These are phyloP conservation scores for Venturia asperata DNA, from an alignment of 2,329 filamentous ascomycete species.

Conservation along the genomic window DNA sequence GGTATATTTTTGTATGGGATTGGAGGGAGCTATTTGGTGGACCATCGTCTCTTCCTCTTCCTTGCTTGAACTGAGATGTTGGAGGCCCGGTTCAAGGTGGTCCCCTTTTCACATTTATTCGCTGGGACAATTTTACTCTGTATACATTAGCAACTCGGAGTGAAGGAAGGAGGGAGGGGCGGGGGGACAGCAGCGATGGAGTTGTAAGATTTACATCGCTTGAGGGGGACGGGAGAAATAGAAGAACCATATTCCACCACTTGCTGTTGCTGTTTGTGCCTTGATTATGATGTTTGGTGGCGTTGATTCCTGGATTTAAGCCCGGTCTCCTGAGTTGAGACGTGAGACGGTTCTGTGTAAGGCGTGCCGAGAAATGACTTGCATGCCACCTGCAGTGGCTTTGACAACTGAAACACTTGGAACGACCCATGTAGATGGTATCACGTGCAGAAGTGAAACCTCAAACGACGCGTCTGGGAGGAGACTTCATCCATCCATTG, in stretches of 20 bases:
- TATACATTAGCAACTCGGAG: not conserved
- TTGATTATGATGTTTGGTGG: not conserved
- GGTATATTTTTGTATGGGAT: not conserved
- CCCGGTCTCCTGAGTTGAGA: too few relatives aligned
- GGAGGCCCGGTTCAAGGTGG: not conserved
- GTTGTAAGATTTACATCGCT: constrained; percentile 7
- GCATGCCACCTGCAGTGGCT: too few relatives aligned
- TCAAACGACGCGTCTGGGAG: not conserved
- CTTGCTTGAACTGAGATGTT: not conserved
- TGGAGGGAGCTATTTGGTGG: not conserved
- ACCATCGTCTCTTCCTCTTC: not conserved
- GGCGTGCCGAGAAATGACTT: not conserved
- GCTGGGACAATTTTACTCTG: constrained; percentile 1
- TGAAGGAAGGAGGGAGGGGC: not conserved
- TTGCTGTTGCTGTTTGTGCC: not conserved
- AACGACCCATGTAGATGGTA: not conserved
- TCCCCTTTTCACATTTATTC: not conserved
- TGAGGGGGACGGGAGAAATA: not conserved
- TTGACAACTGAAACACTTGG: too few relatives aligned
- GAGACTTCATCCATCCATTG: not conserved
- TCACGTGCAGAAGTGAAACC: not conserved
- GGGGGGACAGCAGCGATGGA: constrained; percentile 1
- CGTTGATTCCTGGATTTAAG: too few relatives aligned
- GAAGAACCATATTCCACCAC: not conserved
- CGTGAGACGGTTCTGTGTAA: not conserved